Conservation (phyloP, 1,284 basidiomycete genomes). For the Cystobasidium slooffiae region DNA sequence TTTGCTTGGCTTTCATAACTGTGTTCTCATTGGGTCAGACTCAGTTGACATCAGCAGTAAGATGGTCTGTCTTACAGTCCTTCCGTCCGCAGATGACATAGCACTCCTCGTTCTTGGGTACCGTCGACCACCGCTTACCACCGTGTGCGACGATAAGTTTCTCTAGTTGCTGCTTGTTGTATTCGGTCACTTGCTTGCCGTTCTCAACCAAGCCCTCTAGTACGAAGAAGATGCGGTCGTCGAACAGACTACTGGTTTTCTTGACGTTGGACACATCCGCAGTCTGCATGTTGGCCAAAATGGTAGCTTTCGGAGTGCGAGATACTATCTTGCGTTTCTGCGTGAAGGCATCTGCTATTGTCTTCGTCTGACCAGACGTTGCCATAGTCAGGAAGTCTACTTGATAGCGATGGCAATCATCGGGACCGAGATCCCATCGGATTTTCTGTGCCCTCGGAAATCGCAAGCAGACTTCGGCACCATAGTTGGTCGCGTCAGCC, state of each 20-base stretch:
- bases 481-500: slow-evolving; percentile 59
- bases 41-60: neutral
- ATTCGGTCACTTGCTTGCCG: slow-evolving; percentile 47
- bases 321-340: slow-evolving; percentile 30
- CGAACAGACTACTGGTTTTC: slow-evolving; percentile 69
- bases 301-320: slow-evolving; percentile 60
- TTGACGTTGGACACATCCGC: slow-evolving; percentile 66
- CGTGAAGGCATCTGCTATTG: slow-evolving; percentile 43
- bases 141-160: slow-evolving; percentile 71
- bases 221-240: slow-evolving; percentile 71
- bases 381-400: slow-evolving; percentile 39
- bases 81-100: slow-evolving; percentile 45
- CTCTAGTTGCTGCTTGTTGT: slow-evolving; percentile 55
- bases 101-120: slow-evolving; percentile 63
- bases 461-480: slow-evolving; percentile 51
- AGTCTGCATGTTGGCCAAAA: slow-evolving; percentile 70
- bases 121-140: slow-evolving; percentile 62
- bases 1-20: slow-evolving; percentile 59
- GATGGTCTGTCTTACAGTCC: slow-evolving; percentile 18
- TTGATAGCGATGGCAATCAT: slow-evolving; percentile 34
- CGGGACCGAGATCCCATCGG: slow-evolving; percentile 26
- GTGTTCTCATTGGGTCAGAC: slow-evolving; percentile 4
- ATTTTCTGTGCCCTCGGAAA: slow-evolving; percentile 48
- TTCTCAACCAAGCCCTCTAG: slow-evolving; percentile 46
- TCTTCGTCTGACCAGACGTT: slow-evolving; percentile 36